A percentile compares a stretch with the other conserved stretches of the same genome.
Evolutionary conservation across 2,329 filamentous ascomycete genomes (phyloP).

Genomic region (Tolypocladium tropicale): DNA sequence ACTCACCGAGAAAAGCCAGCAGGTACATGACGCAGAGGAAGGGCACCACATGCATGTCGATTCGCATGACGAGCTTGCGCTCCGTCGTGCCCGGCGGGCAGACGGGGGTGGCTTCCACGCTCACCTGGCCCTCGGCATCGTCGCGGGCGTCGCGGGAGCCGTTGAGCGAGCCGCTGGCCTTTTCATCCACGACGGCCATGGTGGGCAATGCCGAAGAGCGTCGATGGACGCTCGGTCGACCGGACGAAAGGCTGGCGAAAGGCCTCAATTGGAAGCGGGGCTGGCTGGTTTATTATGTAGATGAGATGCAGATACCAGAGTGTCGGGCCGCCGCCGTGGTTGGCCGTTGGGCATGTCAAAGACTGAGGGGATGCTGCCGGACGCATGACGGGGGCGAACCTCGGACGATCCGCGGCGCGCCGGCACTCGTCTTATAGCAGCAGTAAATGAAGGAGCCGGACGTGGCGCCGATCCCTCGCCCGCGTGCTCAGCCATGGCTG

Average conservation of each 20-base stretch:
- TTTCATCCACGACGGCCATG: neutral
- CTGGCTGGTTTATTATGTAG: neutral
- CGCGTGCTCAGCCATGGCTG: neutral
- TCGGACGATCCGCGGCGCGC: neutral
- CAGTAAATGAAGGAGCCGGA: neutral
- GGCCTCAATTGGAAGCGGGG: neutral
- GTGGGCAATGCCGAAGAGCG: neutral
- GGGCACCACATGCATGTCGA: slow-evolving; percentile 63
- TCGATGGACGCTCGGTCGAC: neutral
- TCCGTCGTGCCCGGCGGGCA: slow-evolving; percentile 51
- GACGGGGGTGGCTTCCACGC: slow-evolving; percentile 3
- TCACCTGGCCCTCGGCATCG: neutral
- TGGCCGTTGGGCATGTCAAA: neutral
- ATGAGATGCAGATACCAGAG: neutral
- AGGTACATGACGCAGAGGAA: slow-evolving; percentile 64
- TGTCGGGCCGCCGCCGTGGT: neutral
- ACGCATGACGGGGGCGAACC: neutral
- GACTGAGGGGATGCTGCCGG: neutral
- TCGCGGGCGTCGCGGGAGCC: neutral
- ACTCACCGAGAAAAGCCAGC: slow-evolving; percentile 51
- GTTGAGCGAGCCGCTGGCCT: neutral
- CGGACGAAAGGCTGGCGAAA: too few relatives aligned
- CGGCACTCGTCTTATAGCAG: neutral
- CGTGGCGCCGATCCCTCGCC: neutral
- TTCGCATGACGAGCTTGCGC: slow-evolving; percentile 54